These are phyloP conservation scores for Alopecurus myosuroides DNA, from an alignment of 176 grass and related monocot genomes.

Conservation along the genomic window DNA sequence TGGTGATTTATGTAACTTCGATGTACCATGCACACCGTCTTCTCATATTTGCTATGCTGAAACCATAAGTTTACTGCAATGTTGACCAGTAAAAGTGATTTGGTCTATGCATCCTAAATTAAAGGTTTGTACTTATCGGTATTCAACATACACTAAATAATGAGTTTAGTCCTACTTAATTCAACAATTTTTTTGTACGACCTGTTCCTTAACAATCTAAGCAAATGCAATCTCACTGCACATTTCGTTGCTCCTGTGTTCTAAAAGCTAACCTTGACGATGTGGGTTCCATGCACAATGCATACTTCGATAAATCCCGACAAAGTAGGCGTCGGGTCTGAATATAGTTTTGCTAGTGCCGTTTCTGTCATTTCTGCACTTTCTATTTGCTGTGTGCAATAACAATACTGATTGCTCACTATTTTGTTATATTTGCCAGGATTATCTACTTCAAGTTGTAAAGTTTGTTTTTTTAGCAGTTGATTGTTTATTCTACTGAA, in stretches of 20 bases:
- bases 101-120: background rate
- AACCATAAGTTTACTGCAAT: background rate
- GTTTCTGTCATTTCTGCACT: background rate
- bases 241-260: background rate
- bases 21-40: too few species aligned
- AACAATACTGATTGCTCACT: background rate
- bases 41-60: background rate
- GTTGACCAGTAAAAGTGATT: background rate
- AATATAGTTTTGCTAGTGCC: background rate
- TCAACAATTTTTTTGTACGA: background rate
- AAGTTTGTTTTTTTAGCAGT: conserved; percentile 2
- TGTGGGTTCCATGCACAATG: background rate
- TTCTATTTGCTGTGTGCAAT: background rate
- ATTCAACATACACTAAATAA: background rate
- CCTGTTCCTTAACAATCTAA: background rate
- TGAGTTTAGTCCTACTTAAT: background rate
- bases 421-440: conserved; percentile 15
- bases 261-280: background rate
- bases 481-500: conserved; percentile 18
- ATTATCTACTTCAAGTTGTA: conserved; percentile 14
- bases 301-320: background rate
- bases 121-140: background rate
- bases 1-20: background rate
- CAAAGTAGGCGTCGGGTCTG: background rate
- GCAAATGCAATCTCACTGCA: background rate